Evolutionary conservation across 176 grass and related monocot genomes (phyloP).

Genomic region (Oryza glaberrima): DNA sequence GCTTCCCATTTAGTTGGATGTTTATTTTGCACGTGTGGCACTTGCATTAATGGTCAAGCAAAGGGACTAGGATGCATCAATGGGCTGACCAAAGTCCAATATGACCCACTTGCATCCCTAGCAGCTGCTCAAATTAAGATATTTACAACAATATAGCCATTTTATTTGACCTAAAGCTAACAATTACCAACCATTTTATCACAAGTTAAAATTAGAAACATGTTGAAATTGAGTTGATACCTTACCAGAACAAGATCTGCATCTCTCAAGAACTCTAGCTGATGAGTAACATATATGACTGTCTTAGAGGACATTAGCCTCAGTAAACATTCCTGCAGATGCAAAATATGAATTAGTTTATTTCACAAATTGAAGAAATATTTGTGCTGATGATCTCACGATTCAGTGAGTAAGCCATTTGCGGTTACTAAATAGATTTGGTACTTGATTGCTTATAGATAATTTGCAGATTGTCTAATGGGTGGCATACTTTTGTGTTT

Average conservation of each 20-base stretch:
- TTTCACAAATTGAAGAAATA: neutral
- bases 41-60: neutral
- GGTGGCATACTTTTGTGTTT: neutral
- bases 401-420: slow-evolving; percentile 3
- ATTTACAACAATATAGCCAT: neutral
- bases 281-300: slow-evolving; percentile 86
- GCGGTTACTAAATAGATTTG: neutral
- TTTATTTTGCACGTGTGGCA: neutral
- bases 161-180: neutral
- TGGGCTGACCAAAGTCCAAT: neutral
- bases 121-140: slow-evolving; percentile 5
- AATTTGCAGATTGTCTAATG: neutral
- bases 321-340: slow-evolving; percentile 83
- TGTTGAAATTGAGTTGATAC: slow-evolving; percentile 1
- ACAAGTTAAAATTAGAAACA: neutral
- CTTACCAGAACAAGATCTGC: slow-evolving; percentile 89
- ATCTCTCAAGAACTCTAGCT: slow-evolving; percentile 78
- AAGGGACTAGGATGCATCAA: neutral
- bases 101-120: neutral
- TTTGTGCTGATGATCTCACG: neutral
- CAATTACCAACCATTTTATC: neutral
- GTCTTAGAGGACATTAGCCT: slow-evolving; percentile 69
- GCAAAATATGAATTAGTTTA: slow-evolving; percentile 16
- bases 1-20: neutral
- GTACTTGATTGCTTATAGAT: neutral